These are phyloP conservation scores for Phycomyces nitens DNA, from an alignment of 192 early-diverging fungal species.

Conservation along the genomic window DNA sequence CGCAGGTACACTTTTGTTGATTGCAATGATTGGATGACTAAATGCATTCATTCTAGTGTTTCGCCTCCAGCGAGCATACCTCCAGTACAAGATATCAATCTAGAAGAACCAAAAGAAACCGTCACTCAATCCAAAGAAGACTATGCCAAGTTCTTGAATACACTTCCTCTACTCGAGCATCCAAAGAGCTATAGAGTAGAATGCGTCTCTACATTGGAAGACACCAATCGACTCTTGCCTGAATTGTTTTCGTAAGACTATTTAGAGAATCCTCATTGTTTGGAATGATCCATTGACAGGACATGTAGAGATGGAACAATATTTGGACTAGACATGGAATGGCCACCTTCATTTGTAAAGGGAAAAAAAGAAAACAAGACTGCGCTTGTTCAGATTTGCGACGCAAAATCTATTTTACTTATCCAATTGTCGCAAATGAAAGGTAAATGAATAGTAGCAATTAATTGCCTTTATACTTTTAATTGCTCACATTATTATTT, in stretches of 20 bases:
- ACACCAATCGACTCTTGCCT: not conserved
- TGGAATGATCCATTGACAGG: not conserved
- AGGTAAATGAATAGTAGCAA: no score
- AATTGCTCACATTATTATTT: not conserved
- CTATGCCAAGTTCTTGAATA: not conserved
- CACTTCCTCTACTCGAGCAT: constrained; percentile 1
- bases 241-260: not conserved
- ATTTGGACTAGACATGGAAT: constrained; percentile 36
- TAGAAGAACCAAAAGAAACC: not conserved
- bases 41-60: no score
- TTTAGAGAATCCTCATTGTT: not conserved
- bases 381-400: constrained; percentile 26
- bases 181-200: constrained; percentile 5
- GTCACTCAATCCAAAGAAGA: not conserved
- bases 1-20: no score
- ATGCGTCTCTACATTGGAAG: not conserved
- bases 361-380: constrained; percentile 25
- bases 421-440: constrained; percentile 22
- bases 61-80: no score
- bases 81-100: no score
- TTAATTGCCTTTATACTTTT: no score
- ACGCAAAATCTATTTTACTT: constrained; percentile 12
- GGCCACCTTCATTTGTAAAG: constrained; percentile 30
- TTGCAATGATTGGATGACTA: no score
- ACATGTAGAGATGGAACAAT: constrained; percentile 4